phyloP scores from a whole-genome alignment of 257 asterid genomes.

The Solanum chilense region DNA sequence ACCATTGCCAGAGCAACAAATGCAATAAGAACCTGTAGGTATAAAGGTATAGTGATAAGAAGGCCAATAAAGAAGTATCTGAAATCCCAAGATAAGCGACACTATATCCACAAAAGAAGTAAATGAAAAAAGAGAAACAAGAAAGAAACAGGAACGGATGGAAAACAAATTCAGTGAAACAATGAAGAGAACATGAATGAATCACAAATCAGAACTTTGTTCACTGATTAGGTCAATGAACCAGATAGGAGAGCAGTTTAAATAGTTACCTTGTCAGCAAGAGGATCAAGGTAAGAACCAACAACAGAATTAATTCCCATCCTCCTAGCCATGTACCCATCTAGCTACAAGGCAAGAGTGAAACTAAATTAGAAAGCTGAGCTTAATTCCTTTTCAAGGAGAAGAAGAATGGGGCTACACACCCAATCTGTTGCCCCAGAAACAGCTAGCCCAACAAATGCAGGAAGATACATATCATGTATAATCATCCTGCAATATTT shows the following conservation, averaged over 20 bases:
- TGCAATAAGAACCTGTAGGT: conserved; percentile 66
- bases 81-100: neutral
- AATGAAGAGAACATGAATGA: neutral
- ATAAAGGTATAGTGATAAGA: neutral
- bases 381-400: neutral
- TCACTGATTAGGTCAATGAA: neutral
- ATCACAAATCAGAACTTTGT: neutral
- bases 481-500: conserved; percentile 70
- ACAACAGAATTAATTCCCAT: conserved; percentile 82
- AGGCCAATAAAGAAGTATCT: neutral
- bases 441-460: conserved; percentile 76
- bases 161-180: neutral
- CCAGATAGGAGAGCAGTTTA: neutral
- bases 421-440: conserved; percentile 98
- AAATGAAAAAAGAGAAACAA: neutral
- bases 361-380: neutral
- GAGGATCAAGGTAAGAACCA: conserved; percentile 98
- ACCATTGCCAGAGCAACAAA: conserved; percentile 91
- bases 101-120: neutral
- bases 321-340: conserved; percentile 91
- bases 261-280: conserved; percentile 78
- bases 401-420: conserved; percentile 6
- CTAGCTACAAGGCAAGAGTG: conserved; percentile 47
- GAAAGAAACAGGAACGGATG: neutral
- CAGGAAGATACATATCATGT: conserved; percentile 73